Conservation (phyloP, 495 filamentous ascomycete species). For the Neurospora intermedia region DNA sequence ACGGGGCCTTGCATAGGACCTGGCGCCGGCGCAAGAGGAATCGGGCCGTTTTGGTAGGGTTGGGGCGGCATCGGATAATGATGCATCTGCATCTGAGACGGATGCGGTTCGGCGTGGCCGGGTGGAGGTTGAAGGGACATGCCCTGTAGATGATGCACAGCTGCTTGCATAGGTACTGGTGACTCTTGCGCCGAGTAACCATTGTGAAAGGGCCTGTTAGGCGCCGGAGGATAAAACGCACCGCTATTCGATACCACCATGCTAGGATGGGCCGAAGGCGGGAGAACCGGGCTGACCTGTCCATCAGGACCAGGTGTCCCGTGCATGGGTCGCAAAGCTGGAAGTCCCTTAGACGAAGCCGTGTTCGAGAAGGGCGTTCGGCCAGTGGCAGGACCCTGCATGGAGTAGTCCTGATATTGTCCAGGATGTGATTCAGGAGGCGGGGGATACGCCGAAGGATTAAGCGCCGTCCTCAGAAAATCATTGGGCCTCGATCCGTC, state of each 20-base stretch:
- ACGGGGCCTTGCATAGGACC: not conserved
- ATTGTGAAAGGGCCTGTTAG: constrained; percentile 31
- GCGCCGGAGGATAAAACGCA: constrained; percentile 24
- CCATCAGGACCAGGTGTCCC: constrained; percentile 14
- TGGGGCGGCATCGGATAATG: constrained; percentile 14
- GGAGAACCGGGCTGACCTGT: constrained; percentile 14
- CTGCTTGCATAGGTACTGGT: not conserved
- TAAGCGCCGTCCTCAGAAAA: constrained; percentile 34
- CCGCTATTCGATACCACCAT: constrained; percentile 31
- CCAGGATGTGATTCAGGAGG: not conserved
- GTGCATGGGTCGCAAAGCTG: constrained; percentile 33
- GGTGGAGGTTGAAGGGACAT: constrained; percentile 3
- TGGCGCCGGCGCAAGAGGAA: not conserved
- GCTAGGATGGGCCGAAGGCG: constrained; percentile 7
- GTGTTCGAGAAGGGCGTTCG: constrained; percentile 19
- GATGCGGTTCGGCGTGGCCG: constrained; percentile 1
- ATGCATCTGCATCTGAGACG: constrained; percentile 4
- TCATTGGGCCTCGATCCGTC: constrained; percentile 15
- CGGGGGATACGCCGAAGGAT: constrained; percentile 15
- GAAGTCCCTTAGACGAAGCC: constrained; percentile 19
- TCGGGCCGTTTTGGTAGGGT: constrained; percentile 5
- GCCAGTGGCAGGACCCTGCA: not conserved
- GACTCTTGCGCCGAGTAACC: constrained; percentile 25
- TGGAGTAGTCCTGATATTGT: not conserved
- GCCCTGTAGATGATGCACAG: constrained; percentile 7